Evolutionary conservation across 2,329 filamentous ascomycete species (phyloP).

Genomic region (Stagonosporopsis tanaceti): DNA sequence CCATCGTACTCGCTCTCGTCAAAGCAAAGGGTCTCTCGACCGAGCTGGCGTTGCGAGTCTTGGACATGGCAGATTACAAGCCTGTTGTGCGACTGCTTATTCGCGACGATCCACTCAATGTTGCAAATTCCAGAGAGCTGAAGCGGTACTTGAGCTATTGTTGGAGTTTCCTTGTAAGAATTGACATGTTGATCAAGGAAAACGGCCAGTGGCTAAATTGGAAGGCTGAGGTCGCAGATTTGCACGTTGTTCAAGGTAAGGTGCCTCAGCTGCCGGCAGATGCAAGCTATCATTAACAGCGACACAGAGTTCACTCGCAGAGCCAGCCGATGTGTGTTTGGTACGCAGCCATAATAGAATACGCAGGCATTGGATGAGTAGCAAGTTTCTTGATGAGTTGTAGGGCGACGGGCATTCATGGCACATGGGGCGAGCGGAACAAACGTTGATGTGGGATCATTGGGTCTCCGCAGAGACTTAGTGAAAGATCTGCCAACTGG

Average conservation of each 20-base stretch:
- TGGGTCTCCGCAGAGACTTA: too few relatives aligned
- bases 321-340: neutral
- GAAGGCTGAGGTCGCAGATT: constrained; percentile 1
- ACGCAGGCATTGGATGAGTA: too few relatives aligned
- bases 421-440: too few relatives aligned
- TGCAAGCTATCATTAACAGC: neutral
- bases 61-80: neutral
- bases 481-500: too few relatives aligned
- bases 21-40: neutral
- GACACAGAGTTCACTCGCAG: neutral
- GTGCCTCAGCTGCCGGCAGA: neutral
- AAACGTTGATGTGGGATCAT: too few relatives aligned
- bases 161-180: constrained; percentile 1
- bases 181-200: constrained; percentile 1
- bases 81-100: neutral
- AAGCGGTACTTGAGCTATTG: constrained; percentile 1
- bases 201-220: neutral
- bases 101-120: constrained; percentile 2
- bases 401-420: too few relatives aligned
- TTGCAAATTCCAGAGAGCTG: neutral
- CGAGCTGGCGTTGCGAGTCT: neutral
- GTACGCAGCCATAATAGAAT: neutral
- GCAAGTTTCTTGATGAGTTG: too few relatives aligned
- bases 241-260: constrained; percentile 1
- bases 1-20: neutral